These are phyloP conservation scores for Noccaea bulbosa DNA, from an alignment of 345 rosid species.

Conservation along the genomic window DNA sequence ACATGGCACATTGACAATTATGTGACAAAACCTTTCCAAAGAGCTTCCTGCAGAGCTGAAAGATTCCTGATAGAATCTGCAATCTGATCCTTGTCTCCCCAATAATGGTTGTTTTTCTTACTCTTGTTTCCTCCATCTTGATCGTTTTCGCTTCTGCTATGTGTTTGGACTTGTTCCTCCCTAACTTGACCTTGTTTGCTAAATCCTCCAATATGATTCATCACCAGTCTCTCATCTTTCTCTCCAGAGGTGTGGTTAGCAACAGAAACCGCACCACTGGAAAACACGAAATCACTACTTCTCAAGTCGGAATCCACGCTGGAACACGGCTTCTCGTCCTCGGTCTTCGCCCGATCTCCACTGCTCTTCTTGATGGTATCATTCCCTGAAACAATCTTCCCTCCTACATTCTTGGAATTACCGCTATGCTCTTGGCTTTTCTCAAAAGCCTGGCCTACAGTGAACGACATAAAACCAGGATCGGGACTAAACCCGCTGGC, in stretches of 20 bases:
- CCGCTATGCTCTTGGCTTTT: slow-evolving; percentile 68
- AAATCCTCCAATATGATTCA: slow-evolving; percentile 58
- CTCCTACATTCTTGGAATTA: slow-evolving; percentile 57
- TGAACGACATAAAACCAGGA: slow-evolving; percentile 53
- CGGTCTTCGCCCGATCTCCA: slow-evolving; percentile 68
- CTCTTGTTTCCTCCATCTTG: slow-evolving; percentile 47
- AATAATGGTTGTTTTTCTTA: slow-evolving; percentile 36
- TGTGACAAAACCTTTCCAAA: slow-evolving; percentile 60
- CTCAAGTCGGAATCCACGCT: slow-evolving; percentile 86
- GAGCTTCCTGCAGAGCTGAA: slow-evolving; percentile 69
- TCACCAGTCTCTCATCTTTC: slow-evolving; percentile 49
- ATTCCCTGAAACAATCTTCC: slow-evolving; percentile 46
- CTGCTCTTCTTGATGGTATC: slow-evolving; percentile 77
- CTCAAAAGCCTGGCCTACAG: slow-evolving; percentile 58
- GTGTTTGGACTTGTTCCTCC: slow-evolving; percentile 53
- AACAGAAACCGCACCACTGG: slow-evolving; percentile 56
- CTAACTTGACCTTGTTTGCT: slow-evolving; percentile 51
- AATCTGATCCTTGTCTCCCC: slow-evolving; percentile 60
- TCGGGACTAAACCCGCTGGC: slow-evolving; percentile 51
- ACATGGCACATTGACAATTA: not conserved
- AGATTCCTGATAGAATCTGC: slow-evolving; percentile 58
- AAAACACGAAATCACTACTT: slow-evolving; percentile 80
- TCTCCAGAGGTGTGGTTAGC: slow-evolving; percentile 60
- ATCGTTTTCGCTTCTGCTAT: slow-evolving; percentile 51
- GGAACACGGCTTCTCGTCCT: slow-evolving; percentile 81